phyloP scores from a whole-genome alignment of 139 green algal species.

The Tetradesmus lagerheimii region DNA sequence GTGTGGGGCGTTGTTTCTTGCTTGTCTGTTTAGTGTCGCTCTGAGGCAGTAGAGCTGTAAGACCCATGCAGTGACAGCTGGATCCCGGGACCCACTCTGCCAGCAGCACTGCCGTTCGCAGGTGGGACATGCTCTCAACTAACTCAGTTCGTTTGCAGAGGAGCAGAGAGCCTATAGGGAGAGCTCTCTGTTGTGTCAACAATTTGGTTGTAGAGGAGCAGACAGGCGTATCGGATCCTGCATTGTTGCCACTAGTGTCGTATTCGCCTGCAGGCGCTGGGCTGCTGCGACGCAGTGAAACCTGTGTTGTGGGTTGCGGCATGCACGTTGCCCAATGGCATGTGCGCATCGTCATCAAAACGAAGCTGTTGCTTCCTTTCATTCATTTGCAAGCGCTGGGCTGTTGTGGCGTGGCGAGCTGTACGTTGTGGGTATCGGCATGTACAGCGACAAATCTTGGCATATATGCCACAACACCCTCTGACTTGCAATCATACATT shows the following conservation, averaged over 20 bases:
- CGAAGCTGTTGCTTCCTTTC: background rate
- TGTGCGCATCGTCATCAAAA: no score
- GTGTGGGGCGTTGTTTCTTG: background rate
- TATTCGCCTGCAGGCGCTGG: no score
- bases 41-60: no score
- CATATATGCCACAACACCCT: no score
- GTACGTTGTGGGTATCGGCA: slow-evolving; percentile 47
- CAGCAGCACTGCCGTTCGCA: background rate
- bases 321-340: slow-evolving; percentile 32
- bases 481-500: background rate
- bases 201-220: no score
- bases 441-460: slow-evolving; percentile 27
- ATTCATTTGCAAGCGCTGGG: background rate
- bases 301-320: slow-evolving; percentile 46
- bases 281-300: background rate
- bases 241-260: no score
- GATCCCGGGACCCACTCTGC: background rate
- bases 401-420: slow-evolving; percentile 18
- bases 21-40: background rate
- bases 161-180: no score
- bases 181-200: no score
- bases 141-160: no score
- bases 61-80: no score
- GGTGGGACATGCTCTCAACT: no score
- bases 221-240: no score